Percentiles rank a stretch among this genome's conserved stretches.
Conservation (phyloP, 768 basidiomycete genomes). For the Tylopilus subfusipes region DNA sequence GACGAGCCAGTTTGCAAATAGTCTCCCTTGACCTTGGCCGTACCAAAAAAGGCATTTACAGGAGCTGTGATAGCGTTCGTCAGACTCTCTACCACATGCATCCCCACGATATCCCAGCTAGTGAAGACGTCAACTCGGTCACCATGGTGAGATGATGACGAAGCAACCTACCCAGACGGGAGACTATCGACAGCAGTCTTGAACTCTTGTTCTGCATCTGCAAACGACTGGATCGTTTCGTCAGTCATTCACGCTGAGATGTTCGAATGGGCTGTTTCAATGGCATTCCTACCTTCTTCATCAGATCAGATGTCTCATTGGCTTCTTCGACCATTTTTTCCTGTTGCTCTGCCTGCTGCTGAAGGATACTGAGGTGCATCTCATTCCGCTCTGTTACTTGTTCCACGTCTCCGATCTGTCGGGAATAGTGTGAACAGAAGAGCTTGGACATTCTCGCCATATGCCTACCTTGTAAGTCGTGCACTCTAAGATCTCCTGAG, state of each 20-base stretch:
- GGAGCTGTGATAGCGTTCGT: not conserved
- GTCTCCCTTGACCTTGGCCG: not conserved
- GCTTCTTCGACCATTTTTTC: slow-evolving; percentile 12
- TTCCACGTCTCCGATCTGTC: slow-evolving; percentile 12
- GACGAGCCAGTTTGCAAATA: not conserved
- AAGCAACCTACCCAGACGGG: slow-evolving; percentile 9
- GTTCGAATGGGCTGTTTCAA: not conserved
- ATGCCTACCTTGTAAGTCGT: slow-evolving; percentile 15
- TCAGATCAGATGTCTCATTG: slow-evolving; percentile 14
- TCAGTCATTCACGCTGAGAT: not conserved
- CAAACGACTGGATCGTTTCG: slow-evolving; percentile 7
- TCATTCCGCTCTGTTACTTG: slow-evolving; percentile 12
- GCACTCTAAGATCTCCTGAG: slow-evolving; percentile 20
- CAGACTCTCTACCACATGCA: not conserved
- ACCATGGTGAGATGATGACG: not conserved
- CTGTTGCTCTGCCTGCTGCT: slow-evolving; percentile 15
- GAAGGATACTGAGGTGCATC: slow-evolving; percentile 13
- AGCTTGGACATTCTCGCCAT: not conserved
- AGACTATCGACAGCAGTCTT: slow-evolving; percentile 14
- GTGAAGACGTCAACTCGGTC: not conserved
- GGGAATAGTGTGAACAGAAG: not conserved
- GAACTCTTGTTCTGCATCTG: slow-evolving; percentile 13
- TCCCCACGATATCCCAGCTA: not conserved
- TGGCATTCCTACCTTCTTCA: slow-evolving; percentile 10
- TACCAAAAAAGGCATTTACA: not conserved